phyloP scores from a whole-genome alignment of 371 early-diverging fungal genomes.

The Haplosporangium sp. region DNA sequence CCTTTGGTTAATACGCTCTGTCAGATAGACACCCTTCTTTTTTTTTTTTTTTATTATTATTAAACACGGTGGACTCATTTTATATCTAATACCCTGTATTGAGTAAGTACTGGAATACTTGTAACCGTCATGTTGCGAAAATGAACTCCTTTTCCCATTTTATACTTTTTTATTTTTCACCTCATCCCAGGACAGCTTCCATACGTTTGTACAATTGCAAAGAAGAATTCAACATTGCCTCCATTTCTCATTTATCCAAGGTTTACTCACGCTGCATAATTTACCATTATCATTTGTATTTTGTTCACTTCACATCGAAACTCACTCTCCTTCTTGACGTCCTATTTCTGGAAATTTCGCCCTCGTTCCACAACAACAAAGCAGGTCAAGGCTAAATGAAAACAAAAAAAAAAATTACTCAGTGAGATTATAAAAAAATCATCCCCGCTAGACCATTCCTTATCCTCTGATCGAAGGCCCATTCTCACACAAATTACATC shows the following conservation, averaged over 20 bases:
- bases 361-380: too few relatives aligned
- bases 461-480: too few relatives aligned
- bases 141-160: background rate
- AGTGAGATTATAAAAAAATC: too few relatives aligned
- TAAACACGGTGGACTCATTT: background rate
- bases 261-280: background rate
- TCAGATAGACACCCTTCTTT: too few relatives aligned
- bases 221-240: too few relatives aligned
- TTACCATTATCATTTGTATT: background rate
- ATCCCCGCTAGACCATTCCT: too few relatives aligned
- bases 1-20: background rate
- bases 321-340: too few relatives aligned
- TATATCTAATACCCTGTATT: slow-evolving; percentile 1
- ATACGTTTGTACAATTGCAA: background rate
- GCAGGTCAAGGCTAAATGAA: too few relatives aligned
- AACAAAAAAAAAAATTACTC: too few relatives aligned
- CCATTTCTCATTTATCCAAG: too few relatives aligned
- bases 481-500: background rate
- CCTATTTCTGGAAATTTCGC: too few relatives aligned
- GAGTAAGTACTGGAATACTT: background rate
- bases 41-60: too few relatives aligned
- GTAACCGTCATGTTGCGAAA: background rate
- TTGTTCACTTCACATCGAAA: background rate
- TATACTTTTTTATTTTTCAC: background rate
- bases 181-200: background rate